These are phyloP conservation scores for Diatrype stigma DNA, from an alignment of 2,329 filamentous ascomycete species.

Conservation along the genomic window DNA sequence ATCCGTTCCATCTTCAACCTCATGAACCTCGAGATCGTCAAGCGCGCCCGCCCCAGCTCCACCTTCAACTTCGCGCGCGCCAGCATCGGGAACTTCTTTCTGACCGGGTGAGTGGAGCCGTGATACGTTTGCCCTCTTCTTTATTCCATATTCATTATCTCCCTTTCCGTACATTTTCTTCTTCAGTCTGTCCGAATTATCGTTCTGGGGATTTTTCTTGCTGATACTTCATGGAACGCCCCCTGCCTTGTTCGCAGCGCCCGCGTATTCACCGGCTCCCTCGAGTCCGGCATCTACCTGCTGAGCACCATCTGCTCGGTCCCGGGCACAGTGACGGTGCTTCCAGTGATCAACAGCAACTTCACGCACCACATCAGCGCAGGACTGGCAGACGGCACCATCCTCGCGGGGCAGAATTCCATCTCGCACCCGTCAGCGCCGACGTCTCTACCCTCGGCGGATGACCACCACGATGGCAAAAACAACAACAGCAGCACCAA, in stretches of 20 bases:
- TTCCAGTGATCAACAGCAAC: conserved; percentile 91
- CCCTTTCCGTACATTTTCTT: too few relatives aligned
- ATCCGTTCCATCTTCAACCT: conserved; percentile 74
- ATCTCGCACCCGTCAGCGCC: conserved; percentile 79
- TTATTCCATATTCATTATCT: too few relatives aligned
- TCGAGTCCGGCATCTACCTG: conserved; percentile 89
- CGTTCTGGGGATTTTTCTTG: too few relatives aligned
- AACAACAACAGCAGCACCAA: conserved; percentile 27
- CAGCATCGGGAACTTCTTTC: conserved; percentile 73
- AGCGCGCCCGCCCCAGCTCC: conserved; percentile 66
- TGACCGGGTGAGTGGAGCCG: conserved; percentile 55
- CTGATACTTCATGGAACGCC: background rate
- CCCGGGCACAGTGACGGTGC: conserved; percentile 68
- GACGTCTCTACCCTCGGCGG: conserved; percentile 43
- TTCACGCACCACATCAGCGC: conserved; percentile 94
- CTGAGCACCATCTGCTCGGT: conserved; percentile 84
- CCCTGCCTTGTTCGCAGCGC: conserved; percentile 38
- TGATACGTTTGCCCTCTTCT: background rate
- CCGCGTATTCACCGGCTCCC: conserved; percentile 84
- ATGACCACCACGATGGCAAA: conserved; percentile 6
- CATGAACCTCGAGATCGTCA: conserved; percentile 73
- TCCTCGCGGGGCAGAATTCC: conserved; percentile 87
- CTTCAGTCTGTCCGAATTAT: too few relatives aligned
- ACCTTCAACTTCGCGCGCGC: conserved; percentile 75
- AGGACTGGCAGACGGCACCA: conserved; percentile 67